phyloP scores from a whole-genome alignment of 805 yeast genomes.

The Cyberlindnera sargentensis region DNA sequence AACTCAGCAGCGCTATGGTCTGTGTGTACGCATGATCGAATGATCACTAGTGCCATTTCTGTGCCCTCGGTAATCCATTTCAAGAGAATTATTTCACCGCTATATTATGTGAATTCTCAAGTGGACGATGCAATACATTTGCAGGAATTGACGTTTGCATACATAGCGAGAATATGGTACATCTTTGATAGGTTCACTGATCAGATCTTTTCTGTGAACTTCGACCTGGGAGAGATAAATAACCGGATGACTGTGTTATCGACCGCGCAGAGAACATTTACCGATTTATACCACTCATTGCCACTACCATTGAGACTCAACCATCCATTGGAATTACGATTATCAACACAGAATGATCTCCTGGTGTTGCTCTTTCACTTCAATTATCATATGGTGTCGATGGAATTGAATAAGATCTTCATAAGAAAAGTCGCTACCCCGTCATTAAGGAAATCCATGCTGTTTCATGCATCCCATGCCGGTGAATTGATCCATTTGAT shows the following conservation, averaged over 20 bases:
- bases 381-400: constrained; percentile 18
- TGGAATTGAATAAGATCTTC: constrained; percentile 20
- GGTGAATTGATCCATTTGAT: constrained; percentile 3
- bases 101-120: constrained; percentile 18
- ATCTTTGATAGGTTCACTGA: constrained; percentile 28
- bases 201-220: constrained; percentile 26
- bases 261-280: constrained; percentile 20
- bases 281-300: constrained; percentile 19
- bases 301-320: constrained; percentile 12
- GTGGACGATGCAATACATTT: constrained; percentile 4
- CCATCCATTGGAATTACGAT: background rate
- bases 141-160: constrained; percentile 23
- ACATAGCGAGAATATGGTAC: constrained; percentile 24
- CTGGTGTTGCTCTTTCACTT: constrained; percentile 19
- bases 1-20: constrained; percentile 26
- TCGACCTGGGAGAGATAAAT: constrained; percentile 28
- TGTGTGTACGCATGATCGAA: constrained; percentile 26
- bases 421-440: constrained; percentile 6
- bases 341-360: constrained; percentile 1
- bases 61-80: constrained; percentile 29
- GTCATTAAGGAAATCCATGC: background rate
- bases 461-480: constrained; percentile 17
- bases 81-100: constrained; percentile 28
- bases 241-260: constrained; percentile 20
- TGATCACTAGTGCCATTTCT: constrained; percentile 20